Evolutionary conservation across 2,329 filamentous ascomycete genomes (phyloP).

Genomic region (Neonectria ditissima): DNA sequence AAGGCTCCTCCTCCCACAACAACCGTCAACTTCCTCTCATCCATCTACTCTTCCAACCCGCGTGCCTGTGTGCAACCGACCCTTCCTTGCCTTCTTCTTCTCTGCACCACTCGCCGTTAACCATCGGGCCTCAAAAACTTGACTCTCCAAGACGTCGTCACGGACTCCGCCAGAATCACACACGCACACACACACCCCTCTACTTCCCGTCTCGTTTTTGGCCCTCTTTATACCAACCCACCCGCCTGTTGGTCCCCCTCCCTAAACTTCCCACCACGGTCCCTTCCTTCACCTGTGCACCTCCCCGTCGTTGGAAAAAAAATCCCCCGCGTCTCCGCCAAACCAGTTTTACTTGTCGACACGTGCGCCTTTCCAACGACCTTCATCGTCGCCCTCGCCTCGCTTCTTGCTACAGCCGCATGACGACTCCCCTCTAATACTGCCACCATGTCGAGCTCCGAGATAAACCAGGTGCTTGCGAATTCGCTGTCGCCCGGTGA

Average conservation of each 20-base stretch:
- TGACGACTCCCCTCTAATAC: constrained; percentile 51
- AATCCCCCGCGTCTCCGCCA: constrained; percentile 47
- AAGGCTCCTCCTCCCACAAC: constrained; percentile 25
- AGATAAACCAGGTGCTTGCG: constrained; percentile 97
- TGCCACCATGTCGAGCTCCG: constrained; percentile 77
- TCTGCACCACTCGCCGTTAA: constrained; percentile 21
- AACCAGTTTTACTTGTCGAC: constrained; percentile 46
- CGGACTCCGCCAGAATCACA: constrained; percentile 29
- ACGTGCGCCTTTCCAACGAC: constrained; percentile 25
- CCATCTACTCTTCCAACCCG: constrained; percentile 16
- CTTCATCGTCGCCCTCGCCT: constrained; percentile 36
- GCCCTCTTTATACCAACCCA: constrained; percentile 33
- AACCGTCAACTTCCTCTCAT: constrained; percentile 6
- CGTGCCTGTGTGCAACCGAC: constrained; percentile 2
- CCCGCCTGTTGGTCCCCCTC: constrained; percentile 25
- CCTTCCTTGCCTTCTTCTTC: constrained; percentile 10
- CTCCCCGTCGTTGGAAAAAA: constrained; percentile 36
- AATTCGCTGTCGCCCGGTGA: constrained; percentile 95
- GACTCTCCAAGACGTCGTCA: constrained; percentile 29
- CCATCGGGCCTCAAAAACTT: constrained; percentile 19
- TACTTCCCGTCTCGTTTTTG: constrained; percentile 34
- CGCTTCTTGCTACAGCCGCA: constrained; percentile 47
- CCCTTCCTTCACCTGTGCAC: constrained; percentile 42
- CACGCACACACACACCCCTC: neutral
- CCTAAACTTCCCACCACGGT: constrained; percentile 29